Evolutionary conservation across 768 basidiomycete genomes (phyloP), one percentile per base, ranked within the genome.

Genomic region (Leucocoprinus birnbaumii): DNA sequence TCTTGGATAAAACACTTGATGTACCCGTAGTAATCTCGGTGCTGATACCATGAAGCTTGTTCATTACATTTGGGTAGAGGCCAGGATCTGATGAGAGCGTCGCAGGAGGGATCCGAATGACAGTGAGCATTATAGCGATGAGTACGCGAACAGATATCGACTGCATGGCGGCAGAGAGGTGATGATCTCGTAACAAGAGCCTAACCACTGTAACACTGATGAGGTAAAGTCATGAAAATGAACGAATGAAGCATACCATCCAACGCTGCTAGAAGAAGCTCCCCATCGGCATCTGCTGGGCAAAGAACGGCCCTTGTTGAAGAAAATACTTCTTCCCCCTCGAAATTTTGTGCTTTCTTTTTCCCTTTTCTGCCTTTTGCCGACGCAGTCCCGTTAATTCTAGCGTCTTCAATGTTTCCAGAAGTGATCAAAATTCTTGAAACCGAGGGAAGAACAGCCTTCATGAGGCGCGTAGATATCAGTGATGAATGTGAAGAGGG

Each of bases 261-360:
- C 11, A 89, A 65, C 13, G 86, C 77, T 11, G 65, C 58, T 10
- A 89, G 66, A 21, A 89, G 58, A 21, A 75, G 70, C 24, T 82
- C 69, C 19, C 78, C 80, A 14, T 88, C 85, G 25, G 75, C 74
- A 2, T 53, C 48, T 0, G 77, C 78, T 1, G 75, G 67, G 62
- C 80, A 87, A 18, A 84, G 60, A 7, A 79, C 71, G 43, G 75
- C 66, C 43, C 73, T 72, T 2, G 76, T 65, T 7, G 70, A 62
- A 50, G 78, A 82, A 67, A 94, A 84, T 4, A 87, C 70, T 62
- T 87, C 89, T 51, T 89, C 89, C 9, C 83, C 88, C 67, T 92
- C 88, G 59, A 84, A 91, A 11, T 77, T 84, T 19, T 84, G 79
- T 18, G 79, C 76, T 44, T 86, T 75, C 65, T 89, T 93, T 66